A percentile compares a stretch with the other conserved stretches of the same genome.
Conservation (phyloP, 805 yeast genomes). For the Brettanomyces sp. region DNA sequence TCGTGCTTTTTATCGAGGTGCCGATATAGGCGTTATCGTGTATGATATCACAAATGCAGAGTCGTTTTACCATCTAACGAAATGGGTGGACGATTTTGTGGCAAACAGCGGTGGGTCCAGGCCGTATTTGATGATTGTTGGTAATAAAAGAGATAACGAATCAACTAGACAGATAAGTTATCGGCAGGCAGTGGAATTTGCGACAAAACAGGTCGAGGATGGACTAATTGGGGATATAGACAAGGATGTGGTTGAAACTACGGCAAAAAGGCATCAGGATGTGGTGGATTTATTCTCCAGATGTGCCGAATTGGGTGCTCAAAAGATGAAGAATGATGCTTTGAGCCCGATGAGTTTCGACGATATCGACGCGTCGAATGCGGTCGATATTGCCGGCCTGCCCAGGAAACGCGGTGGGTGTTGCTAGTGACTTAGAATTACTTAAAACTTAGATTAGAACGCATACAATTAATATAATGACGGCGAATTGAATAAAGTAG, state of each 20-base stretch:
- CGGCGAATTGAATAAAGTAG: too few species aligned
- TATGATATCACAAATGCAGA: slow-evolving; percentile 47
- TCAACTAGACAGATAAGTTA: slow-evolving; percentile 19
- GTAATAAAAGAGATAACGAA: slow-evolving; percentile 38
- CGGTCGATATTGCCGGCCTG: background rate
- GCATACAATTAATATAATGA: too few species aligned
- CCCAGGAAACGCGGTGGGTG: background rate
- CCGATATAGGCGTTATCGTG: slow-evolving; percentile 45
- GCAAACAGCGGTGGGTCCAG: slow-evolving; percentile 36
- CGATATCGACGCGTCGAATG: slow-evolving; percentile 15
- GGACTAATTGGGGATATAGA: slow-evolving; percentile 17
- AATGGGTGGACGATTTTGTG: slow-evolving; percentile 40
- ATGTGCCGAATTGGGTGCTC: slow-evolving; percentile 18
- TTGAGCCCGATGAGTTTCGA: slow-evolving; percentile 17
- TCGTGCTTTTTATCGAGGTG: slow-evolving; percentile 49
- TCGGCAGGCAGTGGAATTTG: slow-evolving; percentile 24
- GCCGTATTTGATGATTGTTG: slow-evolving; percentile 44
- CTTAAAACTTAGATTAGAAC: too few species aligned
- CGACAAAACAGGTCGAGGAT: slow-evolving; percentile 9
- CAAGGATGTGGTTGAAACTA: slow-evolving; percentile 20
- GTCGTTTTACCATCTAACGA: slow-evolving; percentile 33
- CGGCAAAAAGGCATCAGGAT: slow-evolving; percentile 19
- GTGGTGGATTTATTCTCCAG: slow-evolving; percentile 20
- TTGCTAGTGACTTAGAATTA: background rate
- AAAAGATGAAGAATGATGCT: slow-evolving; percentile 10